Evolutionary conservation across 164 flowering plant genomes (phyloP).

Genomic region (Sextonia rubra): DNA sequence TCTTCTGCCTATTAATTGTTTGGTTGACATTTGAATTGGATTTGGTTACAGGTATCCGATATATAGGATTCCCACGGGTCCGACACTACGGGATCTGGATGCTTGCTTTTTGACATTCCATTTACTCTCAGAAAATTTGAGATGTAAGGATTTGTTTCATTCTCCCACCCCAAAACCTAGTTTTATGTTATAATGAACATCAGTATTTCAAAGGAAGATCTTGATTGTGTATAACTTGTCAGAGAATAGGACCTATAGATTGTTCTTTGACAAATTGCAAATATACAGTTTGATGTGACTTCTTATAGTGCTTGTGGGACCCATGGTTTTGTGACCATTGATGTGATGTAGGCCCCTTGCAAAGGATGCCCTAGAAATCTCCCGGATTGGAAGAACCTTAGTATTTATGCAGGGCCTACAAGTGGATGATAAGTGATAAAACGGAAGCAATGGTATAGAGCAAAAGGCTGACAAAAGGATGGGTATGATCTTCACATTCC

Average conservation of each 20-base stretch:
- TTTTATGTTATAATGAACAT: background rate
- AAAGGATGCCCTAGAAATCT: background rate
- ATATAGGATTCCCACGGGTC: conserved; percentile 77
- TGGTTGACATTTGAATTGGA: background rate
- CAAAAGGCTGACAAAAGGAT: background rate
- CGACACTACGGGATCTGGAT: conserved; percentile 57
- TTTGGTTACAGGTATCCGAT: conserved; percentile 70
- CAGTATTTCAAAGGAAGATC: background rate
- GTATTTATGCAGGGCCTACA: no score
- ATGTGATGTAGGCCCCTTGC: background rate
- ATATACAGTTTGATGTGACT: background rate
- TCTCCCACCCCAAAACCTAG: conserved; percentile 1
- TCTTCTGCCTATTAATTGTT: background rate
- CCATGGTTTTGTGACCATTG: background rate
- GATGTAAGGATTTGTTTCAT: conserved; percentile 31
- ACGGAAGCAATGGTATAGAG: background rate
- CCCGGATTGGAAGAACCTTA: background rate
- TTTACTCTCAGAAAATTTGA: conserved; percentile 46
- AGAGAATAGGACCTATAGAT: background rate
- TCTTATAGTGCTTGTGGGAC: background rate
- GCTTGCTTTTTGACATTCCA: conserved; percentile 72
- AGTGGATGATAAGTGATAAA: no score
- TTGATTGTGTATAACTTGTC: background rate
- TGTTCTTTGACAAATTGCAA: background rate
- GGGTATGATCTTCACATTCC: background rate